Conservation (phyloP, 163 green algal species). For the Scenedesmus sp. region DNA sequence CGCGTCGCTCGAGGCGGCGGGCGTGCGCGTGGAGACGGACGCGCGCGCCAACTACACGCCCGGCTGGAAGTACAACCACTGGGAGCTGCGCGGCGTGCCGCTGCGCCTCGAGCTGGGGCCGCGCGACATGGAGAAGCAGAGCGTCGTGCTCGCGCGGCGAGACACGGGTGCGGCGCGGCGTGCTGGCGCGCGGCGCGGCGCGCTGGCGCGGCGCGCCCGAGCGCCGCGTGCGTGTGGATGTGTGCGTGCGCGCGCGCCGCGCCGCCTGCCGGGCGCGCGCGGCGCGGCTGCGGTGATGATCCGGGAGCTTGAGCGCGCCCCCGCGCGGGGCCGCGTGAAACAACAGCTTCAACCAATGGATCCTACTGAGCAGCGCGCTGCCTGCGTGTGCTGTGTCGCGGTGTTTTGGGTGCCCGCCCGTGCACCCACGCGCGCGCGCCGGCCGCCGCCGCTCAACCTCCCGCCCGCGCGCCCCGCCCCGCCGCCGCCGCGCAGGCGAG, state of each 20-base stretch:
- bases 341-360: conserved; percentile 43
- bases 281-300: conserved; percentile 29
- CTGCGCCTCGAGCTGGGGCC: conserved; percentile 94
- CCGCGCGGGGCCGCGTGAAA: conserved; percentile 9
- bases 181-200: too few relatives aligned
- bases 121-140: conserved; percentile 89
- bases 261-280: neutral
- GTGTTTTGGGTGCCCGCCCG: too few relatives aligned
- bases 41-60: conserved; percentile 95
- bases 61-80: conserved; percentile 99
- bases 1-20: conserved; percentile 43
- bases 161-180: conserved; percentile 78
- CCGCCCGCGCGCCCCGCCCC: neutral
- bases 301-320: neutral
- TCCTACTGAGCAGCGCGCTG: conserved; percentile 38
- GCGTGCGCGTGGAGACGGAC: conserved; percentile 86
- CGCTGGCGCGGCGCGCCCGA: too few relatives aligned
- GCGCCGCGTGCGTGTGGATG: neutral
- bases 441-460: neutral
- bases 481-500: conserved; percentile 64
- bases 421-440: too few relatives aligned
- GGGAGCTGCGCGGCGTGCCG: conserved; percentile 98
- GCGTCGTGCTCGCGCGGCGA: conserved; percentile 84
- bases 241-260: neutral
- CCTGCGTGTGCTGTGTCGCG: neutral